Percentiles rank a stretch among this genome's conserved stretches.
Evolutionary conservation across 2,329 filamentous ascomycete genomes (phyloP).

Genomic region (Drechslerella coelobrocha): DNA sequence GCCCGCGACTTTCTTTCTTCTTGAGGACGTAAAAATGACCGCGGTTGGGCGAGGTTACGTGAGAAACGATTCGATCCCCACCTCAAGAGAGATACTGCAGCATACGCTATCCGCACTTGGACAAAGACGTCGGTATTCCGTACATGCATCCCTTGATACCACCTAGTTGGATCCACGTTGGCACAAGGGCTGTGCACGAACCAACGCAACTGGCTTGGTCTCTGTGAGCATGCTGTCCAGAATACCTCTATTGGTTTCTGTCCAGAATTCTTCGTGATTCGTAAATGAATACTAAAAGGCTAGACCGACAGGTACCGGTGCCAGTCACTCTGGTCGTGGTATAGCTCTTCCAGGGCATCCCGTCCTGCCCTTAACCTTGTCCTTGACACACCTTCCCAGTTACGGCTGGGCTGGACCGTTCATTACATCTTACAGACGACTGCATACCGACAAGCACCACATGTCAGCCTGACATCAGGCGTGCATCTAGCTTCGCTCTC

Average conservation of each 20-base stretch:
- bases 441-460: constrained; percentile 14
- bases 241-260: constrained; percentile 8
- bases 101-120: constrained; percentile 48
- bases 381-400: constrained; percentile 26
- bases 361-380: constrained; percentile 34
- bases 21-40: constrained; percentile 31
- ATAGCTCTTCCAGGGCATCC: constrained; percentile 18
- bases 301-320: constrained; percentile 36
- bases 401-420: constrained; percentile 9
- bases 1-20: constrained; percentile 4
- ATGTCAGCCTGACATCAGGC: constrained; percentile 51
- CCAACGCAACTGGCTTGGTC: constrained; percentile 46
- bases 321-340: constrained; percentile 23
- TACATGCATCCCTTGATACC: not conserved
- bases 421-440: not conserved
- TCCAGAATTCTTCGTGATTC: not conserved
- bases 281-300: constrained; percentile 1
- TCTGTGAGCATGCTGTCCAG: constrained; percentile 18
- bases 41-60: constrained; percentile 29
- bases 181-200: constrained; percentile 48
- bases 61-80: constrained; percentile 5
- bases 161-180: constrained; percentile 50
- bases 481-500: constrained; percentile 33
- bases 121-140: constrained; percentile 25
- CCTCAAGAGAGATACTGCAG: constrained; percentile 21